Base-by-base conservation (phyloP, 306 rosid species). In the Pueraria montana region DNA sequence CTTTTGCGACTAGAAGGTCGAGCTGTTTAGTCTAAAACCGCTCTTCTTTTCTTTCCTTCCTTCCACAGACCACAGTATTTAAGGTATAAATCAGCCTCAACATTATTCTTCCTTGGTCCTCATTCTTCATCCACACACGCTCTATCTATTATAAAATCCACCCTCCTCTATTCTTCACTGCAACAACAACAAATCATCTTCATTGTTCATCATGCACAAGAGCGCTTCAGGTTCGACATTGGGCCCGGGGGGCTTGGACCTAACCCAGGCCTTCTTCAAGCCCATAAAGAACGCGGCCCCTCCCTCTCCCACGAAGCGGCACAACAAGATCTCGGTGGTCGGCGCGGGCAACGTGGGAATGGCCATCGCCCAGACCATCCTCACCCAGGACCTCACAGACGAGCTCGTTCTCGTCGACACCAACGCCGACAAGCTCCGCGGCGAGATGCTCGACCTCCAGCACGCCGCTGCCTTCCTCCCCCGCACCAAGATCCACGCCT, bases 291-390 rank as follows among this genome's bases (percentile, higher is more conserved):
- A 83, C 84, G 90, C 95, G 36, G 81, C 88, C 36, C 88, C 93
- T 16, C 93, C 93, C 6, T 93, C 95, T 0, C 62, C 88, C 14
- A 77, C 91, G 24, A 91, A 90, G 38, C 92, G 92, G 64, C 91
- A 88, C 80, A 82, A 70, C 68, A 95, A 95, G 86, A 89, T 93
- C 91, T 90, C 98, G 56, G 97, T 93, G 49, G 84, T 95, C 75
- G 97, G 97, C 11, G 92, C 89, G 43, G 98, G 98, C 4, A 95
- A 95, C 59, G 98, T 95, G 11, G 98, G 98, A n/a, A 95, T 95
- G 98, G 98, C 98, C 79, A 95, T 95, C 0, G 97, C 97, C 23
- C 98, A 95, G 59, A 95, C 97, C 83, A 90, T 93, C 84, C 92
- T 95, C 74, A 91, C 97, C 14, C 98, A 93, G 59, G 97, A 88